Evolutionary conservation across 768 basidiomycete species (phyloP), one percentile per base, ranked within the genome.

Genomic region (Rhodocollybia butyracea): DNA sequence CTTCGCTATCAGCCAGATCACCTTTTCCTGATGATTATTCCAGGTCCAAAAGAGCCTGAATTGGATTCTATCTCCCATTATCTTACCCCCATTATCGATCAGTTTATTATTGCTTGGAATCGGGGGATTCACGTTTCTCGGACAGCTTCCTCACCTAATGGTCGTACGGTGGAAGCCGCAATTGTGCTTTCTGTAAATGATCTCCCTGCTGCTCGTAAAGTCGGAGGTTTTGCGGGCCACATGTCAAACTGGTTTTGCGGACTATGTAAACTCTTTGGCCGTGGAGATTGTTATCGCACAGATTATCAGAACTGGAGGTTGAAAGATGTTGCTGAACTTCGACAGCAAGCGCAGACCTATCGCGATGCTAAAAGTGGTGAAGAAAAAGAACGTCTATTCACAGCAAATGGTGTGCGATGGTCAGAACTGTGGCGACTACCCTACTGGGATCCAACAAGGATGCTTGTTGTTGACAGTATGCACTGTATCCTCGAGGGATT

Each of bases 191-290:
- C 58, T 0, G 51, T 67, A 2, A 69, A 66, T 15, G 67, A 75
- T 57, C 61, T 73, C 1, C 63, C 62, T 0, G 67, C 66, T 7
- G 63, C 60, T 11, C 46, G 60, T 5, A 70, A 72, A 56, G 46
- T 64, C 0, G 58, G 62, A 1, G 68, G 67, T 2, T 43, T 71
- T 31, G 63, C 66, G 19, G 46, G 54, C 31, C 26, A 24, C 12
- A 58, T 56, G 43, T 57, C 48, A 0, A 4, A 32, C 1, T 63
- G 60, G 30, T 17, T 36, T 17, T 40, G 45, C 21, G 42, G 38
- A 5, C 19, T 41, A 46, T 61, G 56, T 31, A 59, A 21, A 22
- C 26, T 32, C n/a, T 47, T 24, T 47, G 22, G 27, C 10, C 11
- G 54, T 38, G 34, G 12, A 40, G 7, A 7, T 17, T 3, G 48